Conservation (phyloP, 2,329 filamentous ascomycete species). For the Geosmithia morbida region DNA sequence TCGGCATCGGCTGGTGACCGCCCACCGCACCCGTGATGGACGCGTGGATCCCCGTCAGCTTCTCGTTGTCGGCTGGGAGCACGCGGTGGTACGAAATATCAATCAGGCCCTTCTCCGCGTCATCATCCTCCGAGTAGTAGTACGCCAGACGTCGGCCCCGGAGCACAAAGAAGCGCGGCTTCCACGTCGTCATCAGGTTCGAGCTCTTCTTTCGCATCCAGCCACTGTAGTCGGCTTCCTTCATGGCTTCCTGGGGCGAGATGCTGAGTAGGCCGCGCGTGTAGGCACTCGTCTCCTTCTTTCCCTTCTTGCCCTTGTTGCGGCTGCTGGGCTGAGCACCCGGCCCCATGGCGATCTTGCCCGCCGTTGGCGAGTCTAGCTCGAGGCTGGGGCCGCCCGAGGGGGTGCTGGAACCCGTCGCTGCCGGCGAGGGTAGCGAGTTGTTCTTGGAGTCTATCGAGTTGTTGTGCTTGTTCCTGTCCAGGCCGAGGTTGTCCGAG, state of each 20-base stretch:
- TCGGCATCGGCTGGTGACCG: conserved; percentile 4
- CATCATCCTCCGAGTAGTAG: conserved; percentile 89
- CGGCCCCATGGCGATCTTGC: conserved; percentile 36
- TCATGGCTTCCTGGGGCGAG: conserved; percentile 67
- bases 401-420: conserved; percentile 62
- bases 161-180: conserved; percentile 87
- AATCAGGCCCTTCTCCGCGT: conserved; percentile 86
- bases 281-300: conserved; percentile 93
- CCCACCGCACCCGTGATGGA: conserved; percentile 74
- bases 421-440: conserved; percentile 47
- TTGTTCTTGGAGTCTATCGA: conserved; percentile 26
- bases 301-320: conserved; percentile 54
- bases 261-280: conserved; percentile 74
- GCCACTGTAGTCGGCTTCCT: conserved; percentile 79
- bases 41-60: conserved; percentile 79
- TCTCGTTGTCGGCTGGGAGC: conserved; percentile 84
- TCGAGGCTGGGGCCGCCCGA: conserved; percentile 59
- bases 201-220: conserved; percentile 99
- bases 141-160: conserved; percentile 85
- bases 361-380: conserved; percentile 56
- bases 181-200: conserved; percentile 95
- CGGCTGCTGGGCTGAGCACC: conserved; percentile 30
- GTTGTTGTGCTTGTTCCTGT: conserved; percentile 1
- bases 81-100: conserved; percentile 97
- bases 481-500: conserved; percentile 50